Evolutionary conservation across 305 asterid genomes (phyloP), one percentile per base, ranked within the genome.

Genomic region (Rubia peregrina): DNA sequence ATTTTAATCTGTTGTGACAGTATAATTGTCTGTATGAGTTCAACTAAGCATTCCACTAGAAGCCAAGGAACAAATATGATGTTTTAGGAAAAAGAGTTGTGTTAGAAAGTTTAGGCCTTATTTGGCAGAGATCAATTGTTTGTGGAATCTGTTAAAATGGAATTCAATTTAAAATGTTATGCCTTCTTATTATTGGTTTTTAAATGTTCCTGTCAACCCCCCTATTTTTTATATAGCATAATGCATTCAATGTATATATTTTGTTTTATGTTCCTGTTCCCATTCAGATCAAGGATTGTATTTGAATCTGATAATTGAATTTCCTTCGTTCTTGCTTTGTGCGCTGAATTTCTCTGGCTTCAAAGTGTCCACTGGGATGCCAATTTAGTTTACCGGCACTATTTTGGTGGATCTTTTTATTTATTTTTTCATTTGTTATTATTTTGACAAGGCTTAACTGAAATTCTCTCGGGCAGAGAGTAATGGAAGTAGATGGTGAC

Each of bases 401-500:
- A 11, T 3, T 44, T 10, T 44, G 49, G 49, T 44, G 51, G 13
- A 44, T 44, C 51, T n/a, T 44, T 44, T 12, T 44, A 12, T 44
- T 44, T 12, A 44, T 36, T 26, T 38, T 41, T 56, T 44, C 7
- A 6, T 26, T 51, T 51, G 21, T 51, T 8, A 12, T 21, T 24
- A 42, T 57, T 9, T 16, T 53, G 19, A 14, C n/a, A n/a, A 56
- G 36, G 16, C 40, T 53, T 4, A 57, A 62, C 38, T 26, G 22
- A 5, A 17, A n/a, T 17, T n/a, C 11, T 53, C 11, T 53, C 55
- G 14, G 55, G 24, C 56, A 33, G 46, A 66, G 14, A 17, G 71
- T 33, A 67, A 22, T 73, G 17, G 65, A 16, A 6, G 10, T 66
- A 65, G 53, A 13, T 56, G 61, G 67, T 26, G 67, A 56, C 72